A percentile compares a stretch with the other conserved stretches of the same genome.
Evolutionary conservation across 352 stramenopile species (phyloP).

Genomic region (Aphanomyces invadans): DNA sequence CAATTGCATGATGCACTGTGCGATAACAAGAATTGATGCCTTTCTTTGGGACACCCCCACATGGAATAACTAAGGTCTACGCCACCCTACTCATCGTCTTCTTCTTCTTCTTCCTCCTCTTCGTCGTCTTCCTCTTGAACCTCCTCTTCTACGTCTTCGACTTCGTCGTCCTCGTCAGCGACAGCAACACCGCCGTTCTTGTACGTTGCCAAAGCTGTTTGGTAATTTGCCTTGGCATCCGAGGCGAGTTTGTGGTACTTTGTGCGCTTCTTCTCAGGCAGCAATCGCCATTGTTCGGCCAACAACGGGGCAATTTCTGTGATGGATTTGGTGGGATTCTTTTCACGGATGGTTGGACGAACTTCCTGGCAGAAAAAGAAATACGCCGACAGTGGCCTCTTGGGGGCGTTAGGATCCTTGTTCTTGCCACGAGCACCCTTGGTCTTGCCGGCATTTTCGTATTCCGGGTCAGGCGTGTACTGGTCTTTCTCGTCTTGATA

Average conservation of each 20-base stretch:
- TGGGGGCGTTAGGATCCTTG: conserved; percentile 91
- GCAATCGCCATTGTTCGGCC: conserved; percentile 75
- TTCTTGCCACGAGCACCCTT: conserved; percentile 61
- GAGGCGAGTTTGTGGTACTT: conserved; percentile 86
- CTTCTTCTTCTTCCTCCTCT: conserved; percentile 7
- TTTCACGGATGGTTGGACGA: conserved; percentile 78
- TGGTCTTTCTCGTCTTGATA: conserved; percentile 85
- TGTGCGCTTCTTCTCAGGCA: conserved; percentile 88
- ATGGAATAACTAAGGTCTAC: conserved; percentile 6
- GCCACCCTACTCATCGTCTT: conserved; percentile 8
- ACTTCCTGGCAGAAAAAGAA: conserved; percentile 95
- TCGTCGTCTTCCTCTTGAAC: conserved; percentile 12
- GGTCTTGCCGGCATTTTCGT: conserved; percentile 45
- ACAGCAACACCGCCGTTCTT: conserved; percentile 31
- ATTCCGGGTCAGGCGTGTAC: conserved; percentile 81
- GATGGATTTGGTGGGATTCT: conserved; percentile 93
- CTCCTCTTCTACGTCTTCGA: conserved; percentile 20
- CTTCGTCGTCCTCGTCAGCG: conserved; percentile 3
- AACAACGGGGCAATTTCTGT: conserved; percentile 85
- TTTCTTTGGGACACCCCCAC: not conserved
- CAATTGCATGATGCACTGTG: too few relatives aligned
- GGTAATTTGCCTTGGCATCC: conserved; percentile 82
- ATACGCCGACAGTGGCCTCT: conserved; percentile 91
- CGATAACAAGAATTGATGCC: too few relatives aligned
- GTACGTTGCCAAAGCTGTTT: conserved; percentile 87